These are phyloP conservation scores for Phytophthora litchii DNA, from an alignment of 352 stramenopile genomes.

Conservation along the genomic window DNA sequence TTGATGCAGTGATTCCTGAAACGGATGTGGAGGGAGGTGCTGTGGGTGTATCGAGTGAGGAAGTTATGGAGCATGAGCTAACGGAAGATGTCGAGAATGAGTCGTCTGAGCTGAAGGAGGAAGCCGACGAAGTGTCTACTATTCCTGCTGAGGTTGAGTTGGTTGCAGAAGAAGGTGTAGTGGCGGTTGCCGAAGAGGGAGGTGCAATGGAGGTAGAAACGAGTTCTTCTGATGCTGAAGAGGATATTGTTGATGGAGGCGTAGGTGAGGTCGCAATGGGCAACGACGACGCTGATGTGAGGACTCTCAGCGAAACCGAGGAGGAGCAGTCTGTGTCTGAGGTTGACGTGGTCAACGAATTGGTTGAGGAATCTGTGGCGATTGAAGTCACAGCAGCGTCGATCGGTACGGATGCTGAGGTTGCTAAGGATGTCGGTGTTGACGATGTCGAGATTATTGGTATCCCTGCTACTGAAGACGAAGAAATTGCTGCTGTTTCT, in stretches of 20 bases:
- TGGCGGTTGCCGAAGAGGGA: neutral
- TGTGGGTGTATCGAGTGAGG: neutral
- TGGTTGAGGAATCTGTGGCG: conserved; percentile 19
- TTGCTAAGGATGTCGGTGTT: neutral
- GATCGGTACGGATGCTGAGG: conserved; percentile 10
- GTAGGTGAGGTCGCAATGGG: conserved; percentile 3
- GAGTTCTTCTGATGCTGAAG: conserved; percentile 6
- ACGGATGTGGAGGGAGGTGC: neutral
- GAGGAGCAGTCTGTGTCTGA: conserved; percentile 9
- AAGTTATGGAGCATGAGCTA: neutral
- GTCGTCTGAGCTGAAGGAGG: neutral
- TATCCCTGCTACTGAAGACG: neutral
- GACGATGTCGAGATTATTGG: conserved; percentile 2
- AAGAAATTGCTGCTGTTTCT: neutral
- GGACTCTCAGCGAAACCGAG: conserved; percentile 5
- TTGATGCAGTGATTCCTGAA: neutral
- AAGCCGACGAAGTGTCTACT: neutral
- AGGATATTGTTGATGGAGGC: neutral
- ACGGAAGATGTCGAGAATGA: conserved; percentile 3
- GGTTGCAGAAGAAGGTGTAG: conserved; percentile 1
- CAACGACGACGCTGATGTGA: conserved; percentile 1
- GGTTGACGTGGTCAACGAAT: conserved; percentile 3
- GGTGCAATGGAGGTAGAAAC: neutral
- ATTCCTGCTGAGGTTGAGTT: conserved; percentile 2
- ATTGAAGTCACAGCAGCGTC: conserved; percentile 25